A percentile compares a stretch with the other conserved stretches of the same genome.
Evolutionary conservation across 495 filamentous ascomycete species (phyloP).

Genomic region (Aspergillus conjunctus): DNA sequence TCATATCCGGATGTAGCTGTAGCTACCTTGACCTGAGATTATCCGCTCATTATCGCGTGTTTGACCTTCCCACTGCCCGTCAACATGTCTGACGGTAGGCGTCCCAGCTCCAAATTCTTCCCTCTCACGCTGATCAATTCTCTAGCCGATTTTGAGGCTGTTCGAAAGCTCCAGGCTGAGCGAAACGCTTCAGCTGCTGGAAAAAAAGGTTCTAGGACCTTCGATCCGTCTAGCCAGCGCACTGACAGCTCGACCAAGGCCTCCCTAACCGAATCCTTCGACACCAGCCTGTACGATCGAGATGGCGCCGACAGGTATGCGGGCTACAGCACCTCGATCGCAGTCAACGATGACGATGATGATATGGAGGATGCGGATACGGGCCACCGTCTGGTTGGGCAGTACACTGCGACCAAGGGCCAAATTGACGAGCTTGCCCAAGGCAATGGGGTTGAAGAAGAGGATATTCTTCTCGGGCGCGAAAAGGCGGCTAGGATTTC

Average conservation of each 20-base stretch:
- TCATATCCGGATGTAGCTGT: slow-evolving; percentile 47
- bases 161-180: slow-evolving; percentile 84
- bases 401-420: slow-evolving; percentile 90
- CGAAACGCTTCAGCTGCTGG: slow-evolving; percentile 81
- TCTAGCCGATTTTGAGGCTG: slow-evolving; percentile 77
- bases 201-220: slow-evolving; percentile 85
- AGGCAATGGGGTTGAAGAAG: slow-evolving; percentile 83
- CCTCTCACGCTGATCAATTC: slow-evolving; percentile 25
- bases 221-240: slow-evolving; percentile 85
- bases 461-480: slow-evolving; percentile 82
- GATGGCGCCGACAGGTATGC: slow-evolving; percentile 80
- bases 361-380: slow-evolving; percentile 78
- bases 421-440: slow-evolving; percentile 94
- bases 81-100: slow-evolving; percentile 65
- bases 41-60: slow-evolving; percentile 31
- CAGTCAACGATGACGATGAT: slow-evolving; percentile 78
- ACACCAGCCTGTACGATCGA: slow-evolving; percentile 88
- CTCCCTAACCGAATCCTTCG: slow-evolving; percentile 91
- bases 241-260: slow-evolving; percentile 90
- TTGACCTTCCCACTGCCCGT: slow-evolving; percentile 23
- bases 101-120: slow-evolving; percentile 23
- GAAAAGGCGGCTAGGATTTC: slow-evolving; percentile 89
- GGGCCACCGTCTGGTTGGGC: slow-evolving; percentile 81
- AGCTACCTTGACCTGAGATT: slow-evolving; percentile 37
- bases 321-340: slow-evolving; percentile 88